phyloP scores from a whole-genome alignment of 345 rosid genomes.

The Salix udensis region DNA sequence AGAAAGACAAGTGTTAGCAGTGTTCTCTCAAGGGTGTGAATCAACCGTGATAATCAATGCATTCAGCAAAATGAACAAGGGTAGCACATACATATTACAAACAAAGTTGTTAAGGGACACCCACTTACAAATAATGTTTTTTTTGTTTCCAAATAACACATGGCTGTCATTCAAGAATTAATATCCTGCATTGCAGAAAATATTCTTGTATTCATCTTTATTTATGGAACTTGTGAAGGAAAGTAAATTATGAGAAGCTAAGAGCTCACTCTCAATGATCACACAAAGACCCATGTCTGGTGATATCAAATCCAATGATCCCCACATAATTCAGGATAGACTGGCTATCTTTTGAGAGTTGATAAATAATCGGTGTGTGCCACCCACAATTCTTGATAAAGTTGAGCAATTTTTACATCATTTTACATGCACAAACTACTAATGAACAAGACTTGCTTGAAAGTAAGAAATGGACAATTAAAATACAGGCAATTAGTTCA shows the following conservation, averaged over 20 bases:
- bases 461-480: background rate
- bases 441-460: background rate
- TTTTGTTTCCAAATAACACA: background rate
- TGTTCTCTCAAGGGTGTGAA: no score
- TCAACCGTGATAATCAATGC: no score
- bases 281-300: background rate
- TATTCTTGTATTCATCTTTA: background rate
- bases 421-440: background rate
- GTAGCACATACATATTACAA: no score
- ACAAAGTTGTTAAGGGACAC: background rate
- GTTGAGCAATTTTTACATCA: background rate
- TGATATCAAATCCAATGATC: background rate
- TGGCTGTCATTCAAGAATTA: background rate
- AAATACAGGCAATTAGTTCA: no score
- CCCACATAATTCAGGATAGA: background rate
- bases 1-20: background rate
- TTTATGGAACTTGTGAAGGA: background rate
- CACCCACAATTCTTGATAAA: background rate
- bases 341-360: background rate
- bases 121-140: background rate
- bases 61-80: no score
- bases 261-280: background rate
- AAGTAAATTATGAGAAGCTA: background rate
- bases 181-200: background rate
- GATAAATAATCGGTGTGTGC: background rate